Base-by-base conservation (phyloP, 345 rosid species). In the Conringia planisiliqua region DNA sequence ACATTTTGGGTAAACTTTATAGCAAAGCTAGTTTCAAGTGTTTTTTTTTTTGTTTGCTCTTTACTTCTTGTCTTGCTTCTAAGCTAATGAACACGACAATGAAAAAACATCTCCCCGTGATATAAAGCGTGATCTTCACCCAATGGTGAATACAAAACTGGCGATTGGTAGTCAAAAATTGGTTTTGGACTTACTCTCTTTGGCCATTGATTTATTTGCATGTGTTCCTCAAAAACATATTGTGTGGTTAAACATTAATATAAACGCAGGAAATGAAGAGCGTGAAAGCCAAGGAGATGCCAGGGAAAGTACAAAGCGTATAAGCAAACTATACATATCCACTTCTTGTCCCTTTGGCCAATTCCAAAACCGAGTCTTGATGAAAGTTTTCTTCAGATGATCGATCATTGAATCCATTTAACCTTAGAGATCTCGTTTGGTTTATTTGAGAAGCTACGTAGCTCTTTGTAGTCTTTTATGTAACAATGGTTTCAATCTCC, bases 271-370 rank as follows among this genome's bases (percentile, higher is more conserved):
- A 68, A 24, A 73, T 52, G 22, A 74, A 73, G 24, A 12, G 66
- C 0, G 60, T 60, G 30, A 61, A 66, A 43, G 59, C 75, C 13
- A 79, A 62, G 26, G 82, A 79, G 57, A 79, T 54, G 71, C 67
- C 82, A 0, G 79, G 57, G 29, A 79, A 73, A 73, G 56, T 62
- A 44, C 71, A 73, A 43, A 73, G 82, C 38, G 70, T 73, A 73
- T 79, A 62, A 73, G 43, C 39, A 16, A 22, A 59, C 61, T 13
- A 32, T 52, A 22, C 16, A n/a, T 20, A 0, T 12, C 33, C 16
- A 54, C 51, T 70, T 62, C 7, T 6, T 62, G 14, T 10, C 3
- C 66, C 10, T 43, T 22, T 62, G 75, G 75, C 14, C 51, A 44
- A 29, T 52, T 55, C 50, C 17, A 32, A 62, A 68, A 60, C n/a